Evolutionary conservation across 345 rosid species (phyloP).

Genomic region (Syzygium aqueum): DNA sequence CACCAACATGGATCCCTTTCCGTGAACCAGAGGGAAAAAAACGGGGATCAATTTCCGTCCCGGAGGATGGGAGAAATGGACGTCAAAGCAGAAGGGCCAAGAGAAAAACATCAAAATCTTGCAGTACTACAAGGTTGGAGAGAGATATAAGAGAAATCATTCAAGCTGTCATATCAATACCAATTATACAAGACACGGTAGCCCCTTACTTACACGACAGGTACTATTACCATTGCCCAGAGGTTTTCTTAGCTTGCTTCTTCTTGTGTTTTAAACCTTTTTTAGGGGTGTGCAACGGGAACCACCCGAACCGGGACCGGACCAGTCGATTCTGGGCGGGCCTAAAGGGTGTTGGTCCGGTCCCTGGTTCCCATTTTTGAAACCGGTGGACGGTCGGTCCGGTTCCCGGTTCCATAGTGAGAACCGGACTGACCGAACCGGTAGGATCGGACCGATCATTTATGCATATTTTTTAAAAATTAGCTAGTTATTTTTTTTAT

Average conservation of each 20-base stretch:
- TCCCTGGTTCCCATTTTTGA: too few species aligned
- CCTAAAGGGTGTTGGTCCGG: too few species aligned
- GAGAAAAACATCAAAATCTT: not conserved
- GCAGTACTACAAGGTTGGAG: not conserved
- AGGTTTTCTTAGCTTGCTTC: not conserved
- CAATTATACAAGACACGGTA: not conserved
- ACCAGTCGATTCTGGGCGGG: too few species aligned
- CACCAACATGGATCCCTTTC: not conserved
- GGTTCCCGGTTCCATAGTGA: too few species aligned
- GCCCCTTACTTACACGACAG: not conserved
- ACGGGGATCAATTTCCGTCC: not conserved
- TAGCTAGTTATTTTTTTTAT: too few species aligned
- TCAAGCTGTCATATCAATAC: not conserved
- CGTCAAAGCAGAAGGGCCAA: not conserved
- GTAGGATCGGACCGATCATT: too few species aligned
- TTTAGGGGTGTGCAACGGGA: too few species aligned
- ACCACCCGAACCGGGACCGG: too few species aligned
- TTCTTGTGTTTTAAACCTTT: not conserved
- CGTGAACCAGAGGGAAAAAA: not conserved
- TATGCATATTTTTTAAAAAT: too few species aligned
- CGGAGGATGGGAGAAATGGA: not conserved
- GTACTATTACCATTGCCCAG: not conserved
- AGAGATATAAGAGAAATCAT: not conserved
- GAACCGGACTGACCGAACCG: too few species aligned
- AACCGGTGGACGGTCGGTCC: too few species aligned